Percentiles rank a stretch among this genome's conserved stretches.
phyloP scores from a whole-genome alignment of 2,329 filamentous ascomycete genomes.

The Aureobasidium sp. region DNA sequence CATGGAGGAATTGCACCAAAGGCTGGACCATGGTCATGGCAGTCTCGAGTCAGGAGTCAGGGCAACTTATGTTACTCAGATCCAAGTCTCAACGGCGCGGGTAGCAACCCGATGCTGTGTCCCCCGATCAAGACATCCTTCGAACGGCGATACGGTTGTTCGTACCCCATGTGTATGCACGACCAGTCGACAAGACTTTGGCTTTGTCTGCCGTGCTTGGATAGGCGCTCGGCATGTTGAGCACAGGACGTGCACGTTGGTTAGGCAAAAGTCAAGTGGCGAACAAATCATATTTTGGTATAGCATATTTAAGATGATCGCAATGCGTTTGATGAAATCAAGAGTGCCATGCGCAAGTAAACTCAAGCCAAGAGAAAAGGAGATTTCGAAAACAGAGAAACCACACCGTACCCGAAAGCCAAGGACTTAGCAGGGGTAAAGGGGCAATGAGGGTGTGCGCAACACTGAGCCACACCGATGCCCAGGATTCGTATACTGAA shows the following conservation, averaged over 20 bases:
- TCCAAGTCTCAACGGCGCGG: slow-evolving; percentile 3
- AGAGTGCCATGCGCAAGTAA: neutral
- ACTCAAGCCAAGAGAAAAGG: neutral
- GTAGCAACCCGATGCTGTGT: slow-evolving; percentile 6
- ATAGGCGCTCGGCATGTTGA: neutral
- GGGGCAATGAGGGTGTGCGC: neutral
- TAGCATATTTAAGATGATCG: neutral
- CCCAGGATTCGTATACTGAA: neutral
- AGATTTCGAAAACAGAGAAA: neutral
- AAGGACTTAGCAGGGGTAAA: slow-evolving; percentile 9
- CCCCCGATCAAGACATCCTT: neutral
- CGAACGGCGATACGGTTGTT: neutral
- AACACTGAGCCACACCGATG: neutral
- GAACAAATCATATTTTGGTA: neutral
- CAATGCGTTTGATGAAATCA: neutral
- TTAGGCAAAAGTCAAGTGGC: neutral
- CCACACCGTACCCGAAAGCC: neutral
- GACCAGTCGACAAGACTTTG: neutral
- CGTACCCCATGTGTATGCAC: neutral
- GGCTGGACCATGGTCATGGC: no score
- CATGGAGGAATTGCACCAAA: neutral
- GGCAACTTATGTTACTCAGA: neutral
- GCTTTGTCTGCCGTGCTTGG: neutral
- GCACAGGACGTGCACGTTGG: neutral
- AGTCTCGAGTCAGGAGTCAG: neutral